Percentiles rank a stretch among this genome's conserved stretches.
These are phyloP conservation scores for Ustilago crameri DNA, from an alignment of 1,284 basidiomycete species.

Conservation along the genomic window DNA sequence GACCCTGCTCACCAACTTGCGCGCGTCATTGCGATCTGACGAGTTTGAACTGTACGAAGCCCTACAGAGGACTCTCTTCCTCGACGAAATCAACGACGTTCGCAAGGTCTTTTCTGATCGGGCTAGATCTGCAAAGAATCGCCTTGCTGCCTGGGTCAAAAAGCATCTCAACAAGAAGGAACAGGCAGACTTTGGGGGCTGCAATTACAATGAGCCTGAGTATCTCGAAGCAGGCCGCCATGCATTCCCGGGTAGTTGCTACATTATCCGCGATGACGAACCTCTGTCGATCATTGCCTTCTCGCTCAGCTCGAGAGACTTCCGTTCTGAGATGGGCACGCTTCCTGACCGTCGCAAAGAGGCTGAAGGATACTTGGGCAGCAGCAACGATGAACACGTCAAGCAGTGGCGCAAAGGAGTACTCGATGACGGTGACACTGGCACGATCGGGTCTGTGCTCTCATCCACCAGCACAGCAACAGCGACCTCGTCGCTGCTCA, in stretches of 20 bases:
- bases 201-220: slow-evolving; percentile 51
- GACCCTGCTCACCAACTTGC: slow-evolving; percentile 42
- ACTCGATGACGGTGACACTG: slow-evolving; percentile 16
- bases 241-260: slow-evolving; percentile 53
- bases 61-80: slow-evolving; percentile 39
- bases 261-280: slow-evolving; percentile 58
- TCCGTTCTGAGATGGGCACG: slow-evolving; percentile 45
- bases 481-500: slow-evolving; percentile 28
- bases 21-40: slow-evolving; percentile 40
- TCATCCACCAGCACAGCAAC: slow-evolving; percentile 32
- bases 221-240: slow-evolving; percentile 43
- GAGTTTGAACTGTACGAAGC: slow-evolving; percentile 61
- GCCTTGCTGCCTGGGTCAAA: slow-evolving; percentile 52
- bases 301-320: slow-evolving; percentile 60
- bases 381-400: slow-evolving; percentile 44
- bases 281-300: slow-evolving; percentile 62
- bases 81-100: slow-evolving; percentile 54
- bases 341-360: slow-evolving; percentile 25
- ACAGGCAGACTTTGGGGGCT: slow-evolving; percentile 32
- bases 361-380: slow-evolving; percentile 36
- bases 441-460: slow-evolving; percentile 25
- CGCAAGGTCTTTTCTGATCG: slow-evolving; percentile 56
- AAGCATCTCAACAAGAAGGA: slow-evolving; percentile 59
- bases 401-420: slow-evolving; percentile 52
- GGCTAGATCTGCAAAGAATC: slow-evolving; percentile 55